Evolutionary conservation across 202 grass and related monocot species (phyloP).

Genomic region (Elaeis oleifera): DNA sequence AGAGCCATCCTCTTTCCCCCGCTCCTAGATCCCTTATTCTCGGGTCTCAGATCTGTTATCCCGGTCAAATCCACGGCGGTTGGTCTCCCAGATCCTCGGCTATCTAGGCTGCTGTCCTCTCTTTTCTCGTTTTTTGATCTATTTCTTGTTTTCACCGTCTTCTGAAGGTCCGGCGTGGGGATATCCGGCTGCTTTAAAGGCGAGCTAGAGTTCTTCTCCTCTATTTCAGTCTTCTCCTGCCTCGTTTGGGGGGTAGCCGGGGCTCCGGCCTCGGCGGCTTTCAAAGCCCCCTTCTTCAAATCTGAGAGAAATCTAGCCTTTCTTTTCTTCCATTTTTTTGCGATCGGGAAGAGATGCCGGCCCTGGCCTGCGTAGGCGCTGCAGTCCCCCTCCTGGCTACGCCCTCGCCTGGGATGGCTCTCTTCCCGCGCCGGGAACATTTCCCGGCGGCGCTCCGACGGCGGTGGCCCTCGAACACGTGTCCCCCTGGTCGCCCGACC

Average conservation of each 20-base stretch:
- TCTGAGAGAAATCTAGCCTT: constrained; percentile 9
- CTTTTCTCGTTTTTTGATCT: too few species aligned
- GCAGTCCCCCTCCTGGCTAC: constrained; percentile 26
- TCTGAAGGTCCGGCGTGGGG: constrained; percentile 86
- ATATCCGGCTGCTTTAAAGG: constrained; percentile 38
- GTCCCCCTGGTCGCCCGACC: constrained; percentile 54
- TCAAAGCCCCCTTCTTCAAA: constrained; percentile 92
- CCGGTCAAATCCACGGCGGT: not conserved
- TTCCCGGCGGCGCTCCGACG: constrained; percentile 33
- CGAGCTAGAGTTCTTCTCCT: constrained; percentile 41
- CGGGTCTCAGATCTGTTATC: constrained; percentile 5
- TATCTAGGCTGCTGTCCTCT: too few species aligned
- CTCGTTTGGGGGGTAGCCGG: constrained; percentile 97
- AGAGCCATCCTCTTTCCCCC: not conserved
- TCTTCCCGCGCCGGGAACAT: constrained; percentile 14
- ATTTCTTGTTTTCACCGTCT: constrained; percentile 12
- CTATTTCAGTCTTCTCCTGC: constrained; percentile 40
- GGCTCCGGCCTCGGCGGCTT: constrained; percentile 99
- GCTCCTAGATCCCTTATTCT: not conserved
- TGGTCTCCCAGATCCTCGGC: too few species aligned
- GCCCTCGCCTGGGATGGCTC: constrained; percentile 39
- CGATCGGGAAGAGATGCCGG: constrained; percentile 87
- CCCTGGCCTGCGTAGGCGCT: constrained; percentile 55
- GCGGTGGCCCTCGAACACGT: not conserved
- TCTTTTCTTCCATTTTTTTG: not conserved